phyloP scores from a whole-genome alignment of 31 red algal species.

The Endocladia muricata region DNA sequence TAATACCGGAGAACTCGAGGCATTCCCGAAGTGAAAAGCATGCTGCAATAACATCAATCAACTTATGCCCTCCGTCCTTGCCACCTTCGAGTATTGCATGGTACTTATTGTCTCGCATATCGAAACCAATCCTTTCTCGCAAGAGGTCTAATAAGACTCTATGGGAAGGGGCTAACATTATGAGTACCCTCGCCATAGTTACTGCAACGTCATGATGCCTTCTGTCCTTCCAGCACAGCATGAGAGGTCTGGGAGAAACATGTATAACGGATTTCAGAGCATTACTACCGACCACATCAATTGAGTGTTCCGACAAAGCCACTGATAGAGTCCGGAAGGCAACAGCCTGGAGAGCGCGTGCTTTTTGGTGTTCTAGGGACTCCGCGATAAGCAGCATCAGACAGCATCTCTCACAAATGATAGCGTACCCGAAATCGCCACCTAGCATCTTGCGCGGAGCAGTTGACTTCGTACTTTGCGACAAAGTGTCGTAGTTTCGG shows the following conservation, averaged over 20 bases:
- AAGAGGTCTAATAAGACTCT: conserved; percentile 1
- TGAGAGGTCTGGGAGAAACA: conserved; percentile 23
- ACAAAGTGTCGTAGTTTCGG: conserved; percentile 34
- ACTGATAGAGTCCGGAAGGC: conserved; percentile 42
- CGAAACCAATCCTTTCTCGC: conserved; percentile 22
- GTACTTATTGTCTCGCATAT: conserved; percentile 20
- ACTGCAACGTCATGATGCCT: conserved; percentile 45
- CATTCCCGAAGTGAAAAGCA: conserved; percentile 48
- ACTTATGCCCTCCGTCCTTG: conserved; percentile 40
- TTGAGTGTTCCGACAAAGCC: conserved; percentile 25
- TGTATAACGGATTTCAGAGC: conserved; percentile 51
- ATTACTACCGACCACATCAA: conserved; percentile 38
- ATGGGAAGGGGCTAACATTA: conserved; percentile 33
- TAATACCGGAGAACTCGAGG: conserved; percentile 26
- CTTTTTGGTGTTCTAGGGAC: conserved; percentile 12
- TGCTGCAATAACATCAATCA: conserved; percentile 34
- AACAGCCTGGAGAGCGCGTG: conserved; percentile 35
- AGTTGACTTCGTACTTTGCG: conserved; percentile 35
- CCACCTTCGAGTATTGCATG: conserved; percentile 23
- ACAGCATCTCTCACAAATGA: conserved; percentile 54
- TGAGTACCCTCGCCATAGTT: conserved; percentile 32
- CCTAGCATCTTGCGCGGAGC: conserved; percentile 51
- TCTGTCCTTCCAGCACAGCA: conserved; percentile 59
- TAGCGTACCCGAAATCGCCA: conserved; percentile 48
- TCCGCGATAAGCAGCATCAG: conserved; percentile 41